Percentiles rank a stretch among this genome's conserved stretches.
These are phyloP conservation scores for Aspergillus haitiensis DNA, from an alignment of 495 filamentous ascomycete species.

Conservation along the genomic window DNA sequence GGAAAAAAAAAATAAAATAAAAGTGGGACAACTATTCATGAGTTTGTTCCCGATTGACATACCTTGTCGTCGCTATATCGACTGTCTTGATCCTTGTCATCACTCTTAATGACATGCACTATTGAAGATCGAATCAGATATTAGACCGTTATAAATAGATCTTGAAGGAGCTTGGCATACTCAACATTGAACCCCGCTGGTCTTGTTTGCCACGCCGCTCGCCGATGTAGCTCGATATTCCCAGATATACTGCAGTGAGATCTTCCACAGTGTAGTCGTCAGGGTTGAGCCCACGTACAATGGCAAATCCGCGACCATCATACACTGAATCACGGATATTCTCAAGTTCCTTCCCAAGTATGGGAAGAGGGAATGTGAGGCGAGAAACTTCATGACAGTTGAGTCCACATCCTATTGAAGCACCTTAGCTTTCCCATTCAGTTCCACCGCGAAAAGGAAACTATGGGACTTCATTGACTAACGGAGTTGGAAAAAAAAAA, in stretches of 20 bases:
- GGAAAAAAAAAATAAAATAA: background rate
- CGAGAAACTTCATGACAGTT: slow-evolving; percentile 17
- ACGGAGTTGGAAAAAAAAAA: too few relatives aligned
- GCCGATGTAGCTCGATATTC: slow-evolving; percentile 51
- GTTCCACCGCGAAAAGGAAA: background rate
- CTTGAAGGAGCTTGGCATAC: background rate
- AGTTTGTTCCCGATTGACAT: background rate
- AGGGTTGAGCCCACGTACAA: slow-evolving; percentile 50
- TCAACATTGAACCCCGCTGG: slow-evolving; percentile 23
- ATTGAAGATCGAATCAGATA: slow-evolving; percentile 1
- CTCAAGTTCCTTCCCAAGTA: slow-evolving; percentile 17
- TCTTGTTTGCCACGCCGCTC: slow-evolving; percentile 51
- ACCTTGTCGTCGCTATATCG: slow-evolving; percentile 21
- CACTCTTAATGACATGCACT: slow-evolving; percentile 20
- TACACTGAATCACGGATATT: slow-evolving; percentile 26
- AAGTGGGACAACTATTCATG: background rate
- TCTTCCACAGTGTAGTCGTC: slow-evolving; percentile 44
- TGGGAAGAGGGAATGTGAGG: slow-evolving; percentile 24
- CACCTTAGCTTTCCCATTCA: slow-evolving; percentile 8
- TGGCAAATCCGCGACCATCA: slow-evolving; percentile 45
- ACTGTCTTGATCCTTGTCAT: slow-evolving; percentile 11
- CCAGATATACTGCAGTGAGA: slow-evolving; percentile 50
- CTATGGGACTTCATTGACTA: background rate
- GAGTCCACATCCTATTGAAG: slow-evolving; percentile 11
- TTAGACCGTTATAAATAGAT: background rate